phyloP scores from a whole-genome alignment of 768 basidiomycete species.

The Phlebiopsis flavidoalba region DNA sequence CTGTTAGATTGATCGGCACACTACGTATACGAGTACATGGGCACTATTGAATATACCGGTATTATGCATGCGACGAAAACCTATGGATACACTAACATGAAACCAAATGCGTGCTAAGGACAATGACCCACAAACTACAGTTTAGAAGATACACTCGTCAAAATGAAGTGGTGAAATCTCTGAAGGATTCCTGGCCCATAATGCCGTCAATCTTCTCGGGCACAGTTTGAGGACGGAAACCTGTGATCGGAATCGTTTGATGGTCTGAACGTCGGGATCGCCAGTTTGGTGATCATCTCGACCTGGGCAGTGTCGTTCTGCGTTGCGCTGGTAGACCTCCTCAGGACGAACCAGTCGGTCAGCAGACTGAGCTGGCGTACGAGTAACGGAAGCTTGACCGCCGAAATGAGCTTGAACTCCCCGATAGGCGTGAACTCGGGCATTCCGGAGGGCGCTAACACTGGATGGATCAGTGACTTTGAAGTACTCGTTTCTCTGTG shows the following conservation, averaged over 20 bases:
- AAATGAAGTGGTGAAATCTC: constrained; percentile 27
- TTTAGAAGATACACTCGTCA: constrained; percentile 10
- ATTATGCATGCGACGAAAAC: not conserved
- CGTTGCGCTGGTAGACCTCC: constrained; percentile 65
- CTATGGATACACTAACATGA: constrained; percentile 1
- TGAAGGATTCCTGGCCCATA: constrained; percentile 23
- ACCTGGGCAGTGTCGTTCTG: constrained; percentile 61
- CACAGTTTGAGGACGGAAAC: constrained; percentile 15
- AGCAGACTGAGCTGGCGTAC: constrained; percentile 85
- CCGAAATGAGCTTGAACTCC: constrained; percentile 90
- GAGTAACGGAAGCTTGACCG: constrained; percentile 79
- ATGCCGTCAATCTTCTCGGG: constrained; percentile 21
- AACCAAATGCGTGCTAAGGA: not conserved
- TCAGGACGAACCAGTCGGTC: constrained; percentile 86
- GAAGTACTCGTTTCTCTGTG: constrained; percentile 92
- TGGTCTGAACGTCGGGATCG: constrained; percentile 70
- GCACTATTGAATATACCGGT: not conserved
- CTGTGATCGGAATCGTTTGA: constrained; percentile 55
- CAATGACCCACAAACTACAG: not conserved
- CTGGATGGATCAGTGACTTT: constrained; percentile 88
- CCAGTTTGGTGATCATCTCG: constrained; percentile 90
- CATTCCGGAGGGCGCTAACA: constrained; percentile 64
- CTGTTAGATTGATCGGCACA: not conserved
- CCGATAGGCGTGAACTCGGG: constrained; percentile 92
- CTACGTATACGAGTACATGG: not conserved